These are phyloP conservation scores for Xylariaceae sp. DNA, from an alignment of 2,329 filamentous ascomycete genomes.

Conservation along the genomic window DNA sequence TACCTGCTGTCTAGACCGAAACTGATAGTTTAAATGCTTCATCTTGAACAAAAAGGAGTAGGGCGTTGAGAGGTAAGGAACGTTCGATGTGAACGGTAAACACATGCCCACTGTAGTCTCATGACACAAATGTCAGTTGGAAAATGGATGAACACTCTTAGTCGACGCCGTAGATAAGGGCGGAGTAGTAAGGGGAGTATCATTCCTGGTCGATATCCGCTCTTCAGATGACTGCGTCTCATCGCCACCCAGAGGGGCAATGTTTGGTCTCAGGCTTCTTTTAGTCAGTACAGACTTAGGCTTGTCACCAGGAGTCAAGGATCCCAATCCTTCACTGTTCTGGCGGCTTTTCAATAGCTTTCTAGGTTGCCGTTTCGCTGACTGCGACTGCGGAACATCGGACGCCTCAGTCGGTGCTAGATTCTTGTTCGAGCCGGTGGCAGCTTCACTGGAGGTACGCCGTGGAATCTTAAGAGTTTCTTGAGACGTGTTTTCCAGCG, in stretches of 20 bases:
- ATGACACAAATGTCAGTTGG: no score
- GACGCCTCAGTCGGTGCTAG: slow-evolving; percentile 18
- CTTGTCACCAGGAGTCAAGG: slow-evolving; percentile 26
- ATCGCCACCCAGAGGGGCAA: slow-evolving; percentile 14
- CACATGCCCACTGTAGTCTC: no score
- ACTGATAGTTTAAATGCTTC: no score
- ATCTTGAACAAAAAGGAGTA: no score
- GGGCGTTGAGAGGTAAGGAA: no score
- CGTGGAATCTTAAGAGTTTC: slow-evolving; percentile 21
- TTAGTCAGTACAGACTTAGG: slow-evolving; percentile 32
- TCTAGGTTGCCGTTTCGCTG: slow-evolving; percentile 30
- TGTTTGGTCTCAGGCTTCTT: slow-evolving; percentile 35
- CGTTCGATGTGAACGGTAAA: no score
- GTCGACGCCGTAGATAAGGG: no score
- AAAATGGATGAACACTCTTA: no score
- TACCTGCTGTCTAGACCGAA: no score
- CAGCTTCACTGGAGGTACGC: slow-evolving; percentile 33
- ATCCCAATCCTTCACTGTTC: slow-evolving; percentile 31
- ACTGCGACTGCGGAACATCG: slow-evolving; percentile 6
- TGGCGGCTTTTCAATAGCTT: slow-evolving; percentile 41
- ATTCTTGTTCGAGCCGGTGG: slow-evolving; percentile 25
- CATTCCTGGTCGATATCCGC: neutral
- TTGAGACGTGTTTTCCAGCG: slow-evolving; percentile 19
- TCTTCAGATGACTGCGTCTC: neutral
- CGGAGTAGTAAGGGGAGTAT: neutral